Conservation (phyloP, 2,329 filamentous ascomycete genomes). For the Arthroderma sp. region DNA sequence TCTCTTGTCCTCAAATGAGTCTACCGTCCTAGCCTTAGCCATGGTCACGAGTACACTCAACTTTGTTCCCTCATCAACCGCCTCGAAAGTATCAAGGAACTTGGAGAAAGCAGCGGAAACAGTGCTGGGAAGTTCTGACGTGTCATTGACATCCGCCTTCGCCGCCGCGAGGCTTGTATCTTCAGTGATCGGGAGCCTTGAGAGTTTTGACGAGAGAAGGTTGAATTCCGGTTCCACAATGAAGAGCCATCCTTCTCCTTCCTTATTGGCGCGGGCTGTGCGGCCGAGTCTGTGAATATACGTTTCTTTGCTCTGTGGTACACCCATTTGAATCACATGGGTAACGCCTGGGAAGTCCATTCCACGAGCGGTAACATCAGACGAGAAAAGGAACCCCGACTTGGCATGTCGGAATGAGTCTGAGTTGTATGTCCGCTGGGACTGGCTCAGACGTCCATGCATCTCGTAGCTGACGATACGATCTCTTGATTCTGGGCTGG, state of each 20-base stretch:
- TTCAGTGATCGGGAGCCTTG: constrained; percentile 42
- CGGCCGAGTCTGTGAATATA: constrained; percentile 69
- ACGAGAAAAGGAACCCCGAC: constrained; percentile 58
- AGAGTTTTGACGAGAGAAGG: constrained; percentile 36
- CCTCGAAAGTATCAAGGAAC: too few species aligned
- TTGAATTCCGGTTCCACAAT: constrained; percentile 39
- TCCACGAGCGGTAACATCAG: constrained; percentile 66
- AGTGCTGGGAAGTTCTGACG: constrained; percentile 9
- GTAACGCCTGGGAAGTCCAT: constrained; percentile 74
- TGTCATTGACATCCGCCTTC: constrained; percentile 22
- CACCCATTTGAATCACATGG: constrained; percentile 63
- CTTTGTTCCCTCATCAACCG: too few species aligned
- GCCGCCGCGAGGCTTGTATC: constrained; percentile 31
- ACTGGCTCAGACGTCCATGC: constrained; percentile 65
- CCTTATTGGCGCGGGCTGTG: constrained; percentile 55
- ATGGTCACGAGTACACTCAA: too few species aligned
- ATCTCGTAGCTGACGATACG: constrained; percentile 44
- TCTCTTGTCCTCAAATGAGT: too few species aligned
- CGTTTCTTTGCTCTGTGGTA: constrained; percentile 51
- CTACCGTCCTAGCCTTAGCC: too few species aligned
- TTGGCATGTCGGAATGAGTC: constrained; percentile 55
- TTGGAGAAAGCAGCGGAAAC: too few species aligned
- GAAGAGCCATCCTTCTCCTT: constrained; percentile 50
- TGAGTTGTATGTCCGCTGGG: constrained; percentile 53
- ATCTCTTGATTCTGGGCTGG: constrained; percentile 18